A percentile compares a stretch with the other conserved stretches of the same genome.
Conservation (phyloP, 2,329 filamentous ascomycete genomes). For the Verruconis gallopava region DNA sequence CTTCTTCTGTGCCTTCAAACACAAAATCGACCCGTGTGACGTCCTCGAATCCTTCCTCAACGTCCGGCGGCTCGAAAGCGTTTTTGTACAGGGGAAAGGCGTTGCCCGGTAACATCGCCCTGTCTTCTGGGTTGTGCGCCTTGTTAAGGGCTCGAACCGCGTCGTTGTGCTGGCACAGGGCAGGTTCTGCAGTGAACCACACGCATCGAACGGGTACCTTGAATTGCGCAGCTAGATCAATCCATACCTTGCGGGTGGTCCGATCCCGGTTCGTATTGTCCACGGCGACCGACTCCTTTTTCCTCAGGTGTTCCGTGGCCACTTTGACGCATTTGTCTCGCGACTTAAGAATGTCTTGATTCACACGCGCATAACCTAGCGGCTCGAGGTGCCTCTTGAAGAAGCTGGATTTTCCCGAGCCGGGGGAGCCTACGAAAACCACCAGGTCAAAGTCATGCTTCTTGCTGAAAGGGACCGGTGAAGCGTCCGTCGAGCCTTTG, state of each 20-base stretch:
- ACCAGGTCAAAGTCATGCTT: slow-evolving; percentile 60
- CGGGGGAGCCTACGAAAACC: slow-evolving; percentile 78
- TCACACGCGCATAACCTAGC: slow-evolving; percentile 70
- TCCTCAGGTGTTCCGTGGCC: slow-evolving; percentile 49
- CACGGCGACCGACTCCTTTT: slow-evolving; percentile 3
- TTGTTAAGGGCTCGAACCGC: slow-evolving; percentile 56
- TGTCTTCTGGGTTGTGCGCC: slow-evolving; percentile 67
- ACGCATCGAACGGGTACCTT: slow-evolving; percentile 71
- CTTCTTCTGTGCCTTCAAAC: slow-evolving; percentile 57
- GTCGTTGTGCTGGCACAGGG: slow-evolving; percentile 75
- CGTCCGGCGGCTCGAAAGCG: slow-evolving; percentile 58
- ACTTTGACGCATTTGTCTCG: slow-evolving; percentile 56
- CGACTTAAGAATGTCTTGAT: slow-evolving; percentile 80
- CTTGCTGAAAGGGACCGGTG: slow-evolving; percentile 37
- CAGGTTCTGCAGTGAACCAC: slow-evolving; percentile 61
- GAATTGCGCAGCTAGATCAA: slow-evolving; percentile 56
- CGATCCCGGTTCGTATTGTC: slow-evolving; percentile 92
- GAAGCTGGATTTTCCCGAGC: slow-evolving; percentile 84
- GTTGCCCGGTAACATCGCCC: slow-evolving; percentile 58
- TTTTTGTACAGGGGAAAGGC: slow-evolving; percentile 68
- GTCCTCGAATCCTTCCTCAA: slow-evolving; percentile 73
- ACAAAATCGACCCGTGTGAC: slow-evolving; percentile 62
- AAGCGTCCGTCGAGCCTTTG: slow-evolving; percentile 12
- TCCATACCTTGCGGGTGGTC: slow-evolving; percentile 67
- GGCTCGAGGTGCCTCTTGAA: slow-evolving; percentile 68